Evolutionary conservation across 139 green algal species (phyloP).

Genomic region (Haematococcus sp.): DNA sequence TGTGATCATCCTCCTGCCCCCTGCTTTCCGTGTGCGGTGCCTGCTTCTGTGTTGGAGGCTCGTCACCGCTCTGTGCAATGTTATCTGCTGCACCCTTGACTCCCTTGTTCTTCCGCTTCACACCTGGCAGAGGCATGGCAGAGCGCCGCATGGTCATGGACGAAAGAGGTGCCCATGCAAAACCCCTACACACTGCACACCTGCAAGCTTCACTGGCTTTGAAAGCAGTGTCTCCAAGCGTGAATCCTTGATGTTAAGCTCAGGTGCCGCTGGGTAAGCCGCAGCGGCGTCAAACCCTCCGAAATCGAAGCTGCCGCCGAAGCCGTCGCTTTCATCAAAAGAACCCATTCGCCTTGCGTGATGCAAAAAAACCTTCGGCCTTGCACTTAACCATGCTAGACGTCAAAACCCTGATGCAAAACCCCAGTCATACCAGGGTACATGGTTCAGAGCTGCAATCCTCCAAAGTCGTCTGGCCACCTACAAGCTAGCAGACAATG

Average conservation of each 20-base stretch:
- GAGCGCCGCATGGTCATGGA: too few species aligned
- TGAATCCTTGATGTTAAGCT: neutral
- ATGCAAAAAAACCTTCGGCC: too few species aligned
- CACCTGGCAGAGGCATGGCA: neutral
- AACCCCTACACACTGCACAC: neutral
- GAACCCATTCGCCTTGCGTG: too few species aligned
- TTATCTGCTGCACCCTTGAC: neutral
- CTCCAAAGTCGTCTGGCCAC: too few species aligned
- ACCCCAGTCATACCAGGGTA: too few species aligned
- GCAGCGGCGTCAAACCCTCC: neutral
- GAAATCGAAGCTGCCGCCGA: neutral
- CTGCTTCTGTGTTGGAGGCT: slow-evolving; percentile 5
- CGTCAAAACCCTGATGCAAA: too few species aligned
- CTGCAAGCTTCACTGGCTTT: neutral
- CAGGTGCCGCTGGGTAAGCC: neutral
- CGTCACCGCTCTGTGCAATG: too few species aligned
- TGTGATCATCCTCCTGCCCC: neutral
- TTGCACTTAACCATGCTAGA: too few species aligned
- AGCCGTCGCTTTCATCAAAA: too few species aligned
- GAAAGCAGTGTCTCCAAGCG: neutral
- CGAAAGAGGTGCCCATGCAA: too few species aligned
- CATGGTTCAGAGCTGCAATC: too few species aligned
- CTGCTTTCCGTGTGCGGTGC: slow-evolving; percentile 8
- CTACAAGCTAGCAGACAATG: too few species aligned
- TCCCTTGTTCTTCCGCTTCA: slow-evolving; percentile 1